Evolutionary conservation across 2,329 filamentous ascomycete species (phyloP).

Genomic region (Paracoccidioides lutzii): DNA sequence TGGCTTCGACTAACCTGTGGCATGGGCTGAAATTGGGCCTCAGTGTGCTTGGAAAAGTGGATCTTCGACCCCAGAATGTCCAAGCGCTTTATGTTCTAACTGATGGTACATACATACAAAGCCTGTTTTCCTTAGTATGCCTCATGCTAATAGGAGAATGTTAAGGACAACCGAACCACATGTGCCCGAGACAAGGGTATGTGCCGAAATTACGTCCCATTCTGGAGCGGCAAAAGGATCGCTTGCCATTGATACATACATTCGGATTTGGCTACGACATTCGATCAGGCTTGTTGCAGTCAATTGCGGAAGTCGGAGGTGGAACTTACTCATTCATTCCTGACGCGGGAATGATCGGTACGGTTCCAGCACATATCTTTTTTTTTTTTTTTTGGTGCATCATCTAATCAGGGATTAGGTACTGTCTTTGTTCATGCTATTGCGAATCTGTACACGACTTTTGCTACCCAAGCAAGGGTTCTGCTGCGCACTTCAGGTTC

Average conservation of each 20-base stretch:
- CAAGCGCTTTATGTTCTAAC: conserved; percentile 24
- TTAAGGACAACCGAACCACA: conserved; percentile 36
- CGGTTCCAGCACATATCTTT: neutral
- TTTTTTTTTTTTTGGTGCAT: neutral
- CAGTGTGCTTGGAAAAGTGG: conserved; percentile 30
- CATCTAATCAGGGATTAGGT: conserved; percentile 13
- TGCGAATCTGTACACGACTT: conserved; percentile 48
- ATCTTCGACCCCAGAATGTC: conserved; percentile 17
- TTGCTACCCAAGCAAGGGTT: conserved; percentile 37
- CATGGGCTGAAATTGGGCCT: conserved; percentile 42
- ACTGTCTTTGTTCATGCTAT: conserved; percentile 51
- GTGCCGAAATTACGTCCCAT: conserved; percentile 39
- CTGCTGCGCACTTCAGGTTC: conserved; percentile 19
- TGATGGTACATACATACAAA: conserved; percentile 13
- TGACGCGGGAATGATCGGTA: conserved; percentile 46
- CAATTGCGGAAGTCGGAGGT: conserved; percentile 44
- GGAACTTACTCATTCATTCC: conserved; percentile 51
- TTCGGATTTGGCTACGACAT: conserved; percentile 44
- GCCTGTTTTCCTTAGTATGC: neutral
- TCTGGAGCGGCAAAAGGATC: conserved; percentile 22
- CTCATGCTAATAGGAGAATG: neutral
- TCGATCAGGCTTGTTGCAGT: conserved; percentile 43
- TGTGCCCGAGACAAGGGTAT: conserved; percentile 43
- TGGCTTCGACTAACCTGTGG: conserved; percentile 44
- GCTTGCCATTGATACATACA: conserved; percentile 33